A percentile compares a stretch with the other conserved stretches of the same genome.
Conservation (phyloP, 2,329 filamentous ascomycete species). For the Alternaria sp. region DNA sequence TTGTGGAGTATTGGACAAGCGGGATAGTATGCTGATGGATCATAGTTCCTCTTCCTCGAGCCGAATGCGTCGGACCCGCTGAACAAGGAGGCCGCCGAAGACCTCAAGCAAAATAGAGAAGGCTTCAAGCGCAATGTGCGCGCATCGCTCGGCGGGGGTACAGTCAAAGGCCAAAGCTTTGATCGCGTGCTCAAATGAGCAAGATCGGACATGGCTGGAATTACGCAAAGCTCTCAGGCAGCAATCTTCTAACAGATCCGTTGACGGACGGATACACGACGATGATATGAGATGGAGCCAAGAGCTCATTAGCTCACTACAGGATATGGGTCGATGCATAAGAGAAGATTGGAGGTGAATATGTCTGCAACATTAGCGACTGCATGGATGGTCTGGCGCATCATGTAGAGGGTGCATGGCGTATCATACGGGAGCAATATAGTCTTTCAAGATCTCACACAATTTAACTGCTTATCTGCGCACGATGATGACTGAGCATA, state of each 20-base stretch:
- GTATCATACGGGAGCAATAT: slow-evolving; percentile 33
- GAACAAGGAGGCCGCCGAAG: slow-evolving; percentile 97
- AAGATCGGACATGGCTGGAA: neutral
- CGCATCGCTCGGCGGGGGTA: slow-evolving; percentile 80
- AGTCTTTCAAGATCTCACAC: slow-evolving; percentile 15
- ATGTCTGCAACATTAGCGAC: slow-evolving; percentile 28
- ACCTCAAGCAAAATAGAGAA: slow-evolving; percentile 84
- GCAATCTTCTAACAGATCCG: neutral
- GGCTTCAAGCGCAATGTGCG: slow-evolving; percentile 91
- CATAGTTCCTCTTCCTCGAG: slow-evolving; percentile 93
- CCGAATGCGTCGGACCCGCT: slow-evolving; percentile 97
- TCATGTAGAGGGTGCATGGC: slow-evolving; percentile 36
- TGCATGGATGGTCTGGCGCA: slow-evolving; percentile 38
- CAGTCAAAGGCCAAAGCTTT: slow-evolving; percentile 75
- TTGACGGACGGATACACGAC: neutral
- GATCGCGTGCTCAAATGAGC: slow-evolving; percentile 77
- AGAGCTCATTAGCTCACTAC: neutral
- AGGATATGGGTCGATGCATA: neutral
- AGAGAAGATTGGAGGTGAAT: neutral
- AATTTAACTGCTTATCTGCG: slow-evolving; percentile 13
- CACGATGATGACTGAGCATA: neutral
- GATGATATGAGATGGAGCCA: neutral
- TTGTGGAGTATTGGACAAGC: neutral
- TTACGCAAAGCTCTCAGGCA: neutral
- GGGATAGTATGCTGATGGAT: slow-evolving; percentile 11